Conservation (phyloP, 192 early-diverging fungal genomes). For the Rhizophagus sp. region DNA sequence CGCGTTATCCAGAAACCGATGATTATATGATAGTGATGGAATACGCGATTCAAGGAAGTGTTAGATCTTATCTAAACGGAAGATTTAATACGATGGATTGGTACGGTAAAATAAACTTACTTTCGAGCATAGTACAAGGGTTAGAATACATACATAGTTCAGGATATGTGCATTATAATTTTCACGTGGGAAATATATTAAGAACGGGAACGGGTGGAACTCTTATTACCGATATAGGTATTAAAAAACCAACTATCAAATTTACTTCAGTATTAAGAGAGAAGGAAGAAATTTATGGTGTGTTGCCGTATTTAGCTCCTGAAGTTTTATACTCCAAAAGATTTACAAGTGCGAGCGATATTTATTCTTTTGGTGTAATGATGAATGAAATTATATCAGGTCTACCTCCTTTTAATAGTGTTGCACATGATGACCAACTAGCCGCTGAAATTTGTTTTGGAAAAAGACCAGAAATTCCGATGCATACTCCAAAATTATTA, state of each 20-base stretch:
- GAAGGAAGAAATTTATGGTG: slow-evolving; percentile 8
- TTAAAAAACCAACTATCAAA: neutral
- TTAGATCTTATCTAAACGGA: neutral
- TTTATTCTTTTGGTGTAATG: slow-evolving; percentile 14
- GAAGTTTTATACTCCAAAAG: neutral
- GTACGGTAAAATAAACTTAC: neutral
- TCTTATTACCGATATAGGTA: neutral
- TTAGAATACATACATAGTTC: neutral
- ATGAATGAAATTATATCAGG: neutral
- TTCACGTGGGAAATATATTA: slow-evolving; percentile 12
- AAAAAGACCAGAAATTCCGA: neutral
- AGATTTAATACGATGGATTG: neutral
- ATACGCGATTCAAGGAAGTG: neutral
- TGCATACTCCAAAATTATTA: neutral
- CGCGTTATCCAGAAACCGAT: neutral
- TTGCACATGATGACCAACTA: neutral
- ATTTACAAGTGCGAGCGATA: neutral
- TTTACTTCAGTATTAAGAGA: neutral
- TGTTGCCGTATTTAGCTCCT: slow-evolving; percentile 16
- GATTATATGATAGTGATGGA: neutral
- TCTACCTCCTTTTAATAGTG: neutral
- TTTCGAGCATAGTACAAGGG: neutral
- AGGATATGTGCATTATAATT: neutral
- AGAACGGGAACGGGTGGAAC: neutral
- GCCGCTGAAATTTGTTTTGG: slow-evolving; percentile 9